Evolutionary conservation across 2,329 filamentous ascomycete species (phyloP).

Genomic region (Microsporum audouinii): DNA sequence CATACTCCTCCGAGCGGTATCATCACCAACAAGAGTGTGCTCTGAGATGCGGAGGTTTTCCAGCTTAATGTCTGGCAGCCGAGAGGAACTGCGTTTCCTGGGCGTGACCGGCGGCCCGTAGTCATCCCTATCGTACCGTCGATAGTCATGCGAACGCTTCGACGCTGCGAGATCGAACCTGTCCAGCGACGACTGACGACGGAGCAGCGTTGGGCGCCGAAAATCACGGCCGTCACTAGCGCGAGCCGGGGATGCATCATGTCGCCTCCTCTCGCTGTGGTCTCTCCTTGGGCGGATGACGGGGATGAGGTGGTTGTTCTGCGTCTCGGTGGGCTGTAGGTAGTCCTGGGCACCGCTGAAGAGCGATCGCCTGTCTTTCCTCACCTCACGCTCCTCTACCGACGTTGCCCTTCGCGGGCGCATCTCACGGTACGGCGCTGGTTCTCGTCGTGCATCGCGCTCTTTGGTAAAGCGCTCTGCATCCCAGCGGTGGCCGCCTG

Average conservation of each 20-base stretch:
- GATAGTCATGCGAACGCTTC: constrained; percentile 38
- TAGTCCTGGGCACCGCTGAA: not conserved
- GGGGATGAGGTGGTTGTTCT: not conserved
- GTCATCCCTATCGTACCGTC: constrained; percentile 26
- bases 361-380: constrained; percentile 7
- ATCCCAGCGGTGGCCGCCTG: constrained; percentile 27
- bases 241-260: not conserved
- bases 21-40: constrained; percentile 57
- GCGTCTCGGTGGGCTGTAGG: not conserved
- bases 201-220: constrained; percentile 50
- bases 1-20: constrained; percentile 34
- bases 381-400: constrained; percentile 11
- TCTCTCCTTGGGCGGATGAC: constrained; percentile 28
- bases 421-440: constrained; percentile 8
- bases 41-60: constrained; percentile 60
- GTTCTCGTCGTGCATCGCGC: constrained; percentile 30
- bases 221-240: not conserved
- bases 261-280: constrained; percentile 25
- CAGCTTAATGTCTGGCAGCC: constrained; percentile 41
- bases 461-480: constrained; percentile 34
- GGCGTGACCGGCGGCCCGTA: constrained; percentile 35
- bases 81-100: constrained; percentile 38
- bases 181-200: constrained; percentile 79
- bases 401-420: not conserved
- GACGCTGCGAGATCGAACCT: constrained; percentile 70